phyloP scores from a whole-genome alignment of 169 alveolate species.

The Plasmodium cynomolgi region DNA sequence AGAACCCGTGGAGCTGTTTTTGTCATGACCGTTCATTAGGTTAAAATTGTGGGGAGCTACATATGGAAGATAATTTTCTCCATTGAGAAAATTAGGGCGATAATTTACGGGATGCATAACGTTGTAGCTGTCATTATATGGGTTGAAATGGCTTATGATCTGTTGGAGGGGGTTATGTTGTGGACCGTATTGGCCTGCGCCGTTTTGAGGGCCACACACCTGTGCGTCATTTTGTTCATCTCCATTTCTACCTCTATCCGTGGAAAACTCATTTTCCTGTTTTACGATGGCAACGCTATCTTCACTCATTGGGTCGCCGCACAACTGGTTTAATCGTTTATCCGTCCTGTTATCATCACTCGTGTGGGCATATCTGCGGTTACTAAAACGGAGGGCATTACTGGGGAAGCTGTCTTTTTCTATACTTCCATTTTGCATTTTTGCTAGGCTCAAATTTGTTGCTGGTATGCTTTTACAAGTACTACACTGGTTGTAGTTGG shows the following conservation, averaged over 20 bases:
- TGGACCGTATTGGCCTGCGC: background rate
- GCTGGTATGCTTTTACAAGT: background rate
- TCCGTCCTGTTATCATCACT: background rate
- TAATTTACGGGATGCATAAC: background rate
- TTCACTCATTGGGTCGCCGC: background rate
- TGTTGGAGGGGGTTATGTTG: background rate
- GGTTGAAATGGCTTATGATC: background rate
- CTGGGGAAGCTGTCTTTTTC: background rate
- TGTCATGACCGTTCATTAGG: background rate
- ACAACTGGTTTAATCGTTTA: background rate
- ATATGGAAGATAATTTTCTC: conserved; percentile 1
- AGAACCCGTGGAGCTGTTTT: background rate
- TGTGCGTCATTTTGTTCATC: background rate
- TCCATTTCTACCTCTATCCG: background rate
- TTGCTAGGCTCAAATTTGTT: background rate
- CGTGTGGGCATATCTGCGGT: background rate
- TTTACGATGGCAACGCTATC: background rate
- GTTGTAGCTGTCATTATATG: conserved; percentile 1
- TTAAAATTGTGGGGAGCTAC: background rate
- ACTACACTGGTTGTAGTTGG: background rate
- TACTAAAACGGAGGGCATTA: background rate
- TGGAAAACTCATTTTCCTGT: background rate
- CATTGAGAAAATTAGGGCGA: background rate
- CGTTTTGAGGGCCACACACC: background rate
- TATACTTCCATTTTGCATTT: background rate